These are phyloP conservation scores for Beauveria sp. DNA, from an alignment of 2,329 filamentous ascomycete genomes.

Conservation along the genomic window DNA sequence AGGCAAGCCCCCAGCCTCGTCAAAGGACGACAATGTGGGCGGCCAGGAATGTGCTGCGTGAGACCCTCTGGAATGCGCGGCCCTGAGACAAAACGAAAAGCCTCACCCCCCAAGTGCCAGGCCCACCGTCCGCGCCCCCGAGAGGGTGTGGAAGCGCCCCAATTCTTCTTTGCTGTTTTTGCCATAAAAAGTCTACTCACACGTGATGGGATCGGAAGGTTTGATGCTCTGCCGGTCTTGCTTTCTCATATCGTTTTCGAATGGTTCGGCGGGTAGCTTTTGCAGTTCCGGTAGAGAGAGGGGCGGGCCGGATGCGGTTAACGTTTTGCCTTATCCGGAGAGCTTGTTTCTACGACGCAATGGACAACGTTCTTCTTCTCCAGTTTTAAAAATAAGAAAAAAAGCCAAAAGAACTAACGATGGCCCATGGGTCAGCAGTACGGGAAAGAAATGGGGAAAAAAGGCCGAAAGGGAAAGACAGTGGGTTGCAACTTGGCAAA, in stretches of 20 bases:
- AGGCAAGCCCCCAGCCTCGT: constrained; percentile 22
- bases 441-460: neutral
- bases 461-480: neutral
- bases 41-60: constrained; percentile 12
- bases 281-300: neutral
- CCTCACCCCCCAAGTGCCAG: constrained; percentile 9
- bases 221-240: constrained; percentile 1
- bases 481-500: neutral
- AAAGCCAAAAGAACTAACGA: neutral
- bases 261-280: neutral
- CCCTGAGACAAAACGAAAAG: constrained; percentile 30
- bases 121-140: constrained; percentile 13
- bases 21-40: constrained; percentile 27
- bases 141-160: constrained; percentile 8
- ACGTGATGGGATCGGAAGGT: constrained; percentile 6
- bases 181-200: neutral
- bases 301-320: neutral
- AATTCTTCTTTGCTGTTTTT: constrained; percentile 6
- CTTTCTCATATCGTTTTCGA: neutral
- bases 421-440: neutral
- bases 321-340: constrained; percentile 1
- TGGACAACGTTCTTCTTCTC: neutral
- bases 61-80: constrained; percentile 14
- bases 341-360: neutral
- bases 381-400: no score